Base-by-base conservation (phyloP, 169 alveolate genomes). In the Cryptosporidium andersoni region DNA sequence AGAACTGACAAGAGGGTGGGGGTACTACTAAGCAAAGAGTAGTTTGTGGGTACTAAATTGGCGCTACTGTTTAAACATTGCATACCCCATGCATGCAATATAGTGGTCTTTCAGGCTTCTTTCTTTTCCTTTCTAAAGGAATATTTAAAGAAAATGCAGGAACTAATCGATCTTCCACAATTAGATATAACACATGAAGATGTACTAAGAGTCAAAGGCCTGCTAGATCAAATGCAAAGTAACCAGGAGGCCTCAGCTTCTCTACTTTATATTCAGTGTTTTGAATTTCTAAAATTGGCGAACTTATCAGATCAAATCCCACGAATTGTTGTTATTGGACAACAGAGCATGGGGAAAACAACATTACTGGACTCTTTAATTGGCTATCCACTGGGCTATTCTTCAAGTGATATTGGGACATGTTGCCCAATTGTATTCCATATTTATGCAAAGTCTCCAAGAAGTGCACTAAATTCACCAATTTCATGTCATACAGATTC, bases 321-420 rank as follows among this genome's bases (percentile, higher is more conserved):
- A 5, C 66, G 97, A 43, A 88, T 94, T 14, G 97, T 94, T 12
- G 95, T 94, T 40, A 94, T 94, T 58, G 97, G 97, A 6, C 97
- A 94, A 60, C 97, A 94, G 88, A 91, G 94, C 47, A 94, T 94
- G 97, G 97, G 97, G 34, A 94, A 94, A 65, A 94, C 97, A 7
- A 94, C 97, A 1, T 92, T 94, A 9, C 88, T 92, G 49, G 97
- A 94, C 80, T 94, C 89, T 68, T 93, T 94, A 63, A 94, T 94
- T 95, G 97, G 97, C 8, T 96, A 95, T 25, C 97, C 97, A 3
- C 92, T 94, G 64, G 97, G 97, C 1, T 94, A 93, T 88, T 90
- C 94, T 7, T 89, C 95, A 74, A 91, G 95, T 1, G 96, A 94
- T 68, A 94, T 94, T n/a, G 97, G 97, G 14, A 94, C 97, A 9